Base-by-base conservation (phyloP, 768 basidiomycete species). In the Fomitopsis serialis region DNA sequence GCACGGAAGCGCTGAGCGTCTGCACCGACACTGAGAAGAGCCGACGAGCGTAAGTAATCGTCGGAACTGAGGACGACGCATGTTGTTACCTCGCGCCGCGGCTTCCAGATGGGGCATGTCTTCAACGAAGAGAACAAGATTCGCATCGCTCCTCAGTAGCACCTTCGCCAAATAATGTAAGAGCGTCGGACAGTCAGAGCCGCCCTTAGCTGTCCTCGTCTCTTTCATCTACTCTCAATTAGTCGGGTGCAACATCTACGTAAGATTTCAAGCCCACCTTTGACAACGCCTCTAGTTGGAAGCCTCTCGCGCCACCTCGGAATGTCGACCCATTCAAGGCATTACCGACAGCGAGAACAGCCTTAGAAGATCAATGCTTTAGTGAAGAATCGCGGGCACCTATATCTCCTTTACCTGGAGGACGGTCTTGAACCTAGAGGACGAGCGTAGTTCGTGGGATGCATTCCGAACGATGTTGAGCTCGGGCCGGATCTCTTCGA, bases 91-190 rank as follows among this genome's bases (percentile, higher is more conserved):
- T 60, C 91, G 78, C 21, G 91, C 87, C 10, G 91, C 93, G 3
- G 89, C 81, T 65, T 94, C 91, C 2, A 97, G 60, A 63, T 82
- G 84, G 1, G 90, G 85, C 60, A 91, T 69, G 12, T 95, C 93
- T 23, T 91, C 85, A 3, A 89, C 78, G 67, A 94, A 95, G 17
- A 75, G 75, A 4, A 87, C 70, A 12, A 91, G 65, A 0, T 75
- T 71, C 0, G 87, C 78, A 62, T 94, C 84, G 6, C 77, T 77
- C 27, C 84, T 78, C 53, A 89, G 61, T 15, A 96, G 74, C 6
- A 89, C 77, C 45, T 80, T 78, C 12, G 89, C 91, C n/a, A 96
- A 66, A 64, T 92, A 96, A 66, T 96, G 94, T 12, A 97, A 74
- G n/a, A 98, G 72, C 0, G 92, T 96, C 0, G 93, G 92, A 58